These are phyloP conservation scores for Lactarius sanguifluus DNA, from an alignment of 768 basidiomycete species.

Conservation along the genomic window DNA sequence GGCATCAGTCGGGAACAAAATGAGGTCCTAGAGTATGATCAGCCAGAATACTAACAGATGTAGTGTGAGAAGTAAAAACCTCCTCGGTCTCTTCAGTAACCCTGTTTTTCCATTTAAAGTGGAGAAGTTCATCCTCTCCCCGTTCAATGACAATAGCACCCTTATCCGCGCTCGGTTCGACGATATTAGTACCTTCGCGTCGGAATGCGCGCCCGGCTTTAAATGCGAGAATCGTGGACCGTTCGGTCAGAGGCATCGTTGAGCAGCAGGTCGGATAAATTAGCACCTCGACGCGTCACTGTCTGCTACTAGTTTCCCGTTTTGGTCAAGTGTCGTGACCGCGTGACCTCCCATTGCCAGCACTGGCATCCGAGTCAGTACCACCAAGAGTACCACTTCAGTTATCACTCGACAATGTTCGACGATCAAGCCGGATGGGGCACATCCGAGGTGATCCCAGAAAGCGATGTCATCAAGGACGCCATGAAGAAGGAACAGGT, in stretches of 20 bases:
- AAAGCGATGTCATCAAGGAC: slow-evolving; percentile 69
- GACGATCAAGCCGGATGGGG: slow-evolving; percentile 29
- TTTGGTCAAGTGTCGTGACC: slow-evolving; percentile 8
- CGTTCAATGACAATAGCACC: slow-evolving; percentile 69
- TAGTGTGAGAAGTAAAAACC: slow-evolving; percentile 39
- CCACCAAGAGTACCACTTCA: background rate
- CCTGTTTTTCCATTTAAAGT: slow-evolving; percentile 80
- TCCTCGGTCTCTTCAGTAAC: slow-evolving; percentile 60
- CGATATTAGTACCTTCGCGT: slow-evolving; percentile 61
- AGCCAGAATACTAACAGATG: slow-evolving; percentile 8
- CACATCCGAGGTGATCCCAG: slow-evolving; percentile 37
- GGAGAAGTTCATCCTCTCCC: slow-evolving; percentile 73
- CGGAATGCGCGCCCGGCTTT: slow-evolving; percentile 77
- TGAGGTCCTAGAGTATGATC: slow-evolving; percentile 60
- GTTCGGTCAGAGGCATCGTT: slow-evolving; percentile 26
- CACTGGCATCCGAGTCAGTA: too few relatives aligned
- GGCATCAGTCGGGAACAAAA: slow-evolving; percentile 86
- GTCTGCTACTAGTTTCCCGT: slow-evolving; percentile 10
- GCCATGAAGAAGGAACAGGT: slow-evolving; percentile 75
- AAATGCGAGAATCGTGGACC: slow-evolving; percentile 44
- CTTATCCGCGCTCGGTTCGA: slow-evolving; percentile 68
- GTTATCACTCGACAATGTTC: slow-evolving; percentile 16
- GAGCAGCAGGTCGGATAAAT: background rate
- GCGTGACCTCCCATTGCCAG: background rate
- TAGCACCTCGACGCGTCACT: slow-evolving; percentile 17